A percentile compares a stretch with the other conserved stretches of the same genome.
Evolutionary conservation across 179 eudicot species (phyloP).

Genomic region (Beta macrorhiza): DNA sequence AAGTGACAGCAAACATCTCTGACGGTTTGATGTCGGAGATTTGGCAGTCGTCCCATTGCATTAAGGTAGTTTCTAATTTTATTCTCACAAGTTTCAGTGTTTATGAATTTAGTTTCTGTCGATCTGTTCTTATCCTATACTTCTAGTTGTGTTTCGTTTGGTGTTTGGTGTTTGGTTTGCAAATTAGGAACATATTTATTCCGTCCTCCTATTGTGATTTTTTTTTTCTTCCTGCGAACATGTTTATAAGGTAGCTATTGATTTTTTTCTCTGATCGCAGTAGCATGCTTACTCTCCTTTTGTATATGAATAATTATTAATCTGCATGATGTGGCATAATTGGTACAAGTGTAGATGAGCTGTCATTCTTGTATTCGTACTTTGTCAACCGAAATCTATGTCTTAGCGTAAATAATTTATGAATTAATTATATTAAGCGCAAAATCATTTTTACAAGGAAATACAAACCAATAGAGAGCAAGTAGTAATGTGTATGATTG

Average conservation of each 20-base stretch:
- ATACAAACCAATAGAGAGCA: background rate
- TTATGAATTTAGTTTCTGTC: too few relatives aligned
- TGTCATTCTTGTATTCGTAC: background rate
- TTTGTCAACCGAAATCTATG: background rate
- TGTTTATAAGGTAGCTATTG: conserved; percentile 1
- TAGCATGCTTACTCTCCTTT: background rate
- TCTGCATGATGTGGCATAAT: background rate
- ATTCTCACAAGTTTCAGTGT: background rate
- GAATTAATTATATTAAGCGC: background rate
- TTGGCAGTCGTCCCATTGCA: conserved; percentile 14
- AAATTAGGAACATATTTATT: background rate
- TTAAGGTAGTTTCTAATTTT: conserved; percentile 24
- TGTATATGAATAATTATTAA: background rate
- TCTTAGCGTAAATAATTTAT: background rate
- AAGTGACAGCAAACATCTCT: too few relatives aligned
- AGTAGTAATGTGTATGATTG: background rate
- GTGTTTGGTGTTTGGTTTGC: conserved; percentile 3
- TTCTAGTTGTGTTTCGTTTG: background rate
- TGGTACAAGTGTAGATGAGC: background rate
- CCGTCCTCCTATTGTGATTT: background rate
- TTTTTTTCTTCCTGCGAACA: conserved; percentile 8
- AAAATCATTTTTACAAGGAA: background rate
- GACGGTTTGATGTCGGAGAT: conserved; percentile 1
- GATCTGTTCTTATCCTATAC: background rate
- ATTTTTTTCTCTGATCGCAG: background rate